Base-by-base conservation (phyloP, 1,284 basidiomycete genomes). In the Ganoderma resinaceum region DNA sequence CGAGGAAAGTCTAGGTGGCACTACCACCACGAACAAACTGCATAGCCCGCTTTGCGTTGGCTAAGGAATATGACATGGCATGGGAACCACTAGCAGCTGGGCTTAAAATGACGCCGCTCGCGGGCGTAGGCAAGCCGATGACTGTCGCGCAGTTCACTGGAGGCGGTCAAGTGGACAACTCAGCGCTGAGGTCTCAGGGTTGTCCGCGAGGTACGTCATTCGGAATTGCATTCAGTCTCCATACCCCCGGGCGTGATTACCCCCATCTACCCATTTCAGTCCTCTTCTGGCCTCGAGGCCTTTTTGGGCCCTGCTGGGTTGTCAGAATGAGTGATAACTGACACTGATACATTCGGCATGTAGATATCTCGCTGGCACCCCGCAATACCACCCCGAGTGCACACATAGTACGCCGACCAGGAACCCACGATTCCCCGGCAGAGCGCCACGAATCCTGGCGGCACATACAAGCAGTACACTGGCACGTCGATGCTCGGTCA, bases 401-500 rank as follows among this genome's bases (percentile, higher is more conserved):
- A 38, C 14, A 49, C 23, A 49, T 26, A n/a, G n/a, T n/a, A 26
- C 23, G 23, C 14, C 3, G 23, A 26, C 46, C 9, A 49, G 46
- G 23, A 11, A 26, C 23, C n/a, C 23, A 49, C 20, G 23, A 26
- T 20, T 26, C 46, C 8, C 46, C 23, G 46, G 40, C 16, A 14
- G 40, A 42, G 40, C n/a, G 43, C 43, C 9, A 23, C 43, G 23
- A 12, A 14, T 3, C 23, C 20, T 23, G 46, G 23, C 46, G 23
- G 46, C 23, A 23, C 46, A 8, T 2, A 23, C 23, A 49, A 49
- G 70, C 88, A 86, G 87, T 88, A 84, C 79, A 81, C 79, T 23
- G 85, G 82, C 29, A 81, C 80, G 23, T 83, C 86, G 8, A 79
- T 87, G 20, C 86, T 82, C 74, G 81, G 83, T 86, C 72, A 86